These are phyloP conservation scores for Rhodomyrtus psidioides DNA, from an alignment of 441 rosid species.

Conservation along the genomic window DNA sequence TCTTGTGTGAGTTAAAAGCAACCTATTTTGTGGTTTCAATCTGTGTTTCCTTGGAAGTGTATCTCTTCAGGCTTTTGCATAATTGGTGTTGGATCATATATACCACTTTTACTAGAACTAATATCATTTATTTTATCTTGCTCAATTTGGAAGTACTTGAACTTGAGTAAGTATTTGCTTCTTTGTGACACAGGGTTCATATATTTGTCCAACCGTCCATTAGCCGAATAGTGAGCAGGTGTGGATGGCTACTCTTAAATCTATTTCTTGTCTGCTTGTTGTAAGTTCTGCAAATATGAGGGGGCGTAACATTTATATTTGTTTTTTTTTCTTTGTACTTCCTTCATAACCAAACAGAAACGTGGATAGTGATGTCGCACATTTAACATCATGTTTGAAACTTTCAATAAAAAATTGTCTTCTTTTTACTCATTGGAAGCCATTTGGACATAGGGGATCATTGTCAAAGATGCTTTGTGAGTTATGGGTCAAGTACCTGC, in stretches of 20 bases:
- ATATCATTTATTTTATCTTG: background rate
- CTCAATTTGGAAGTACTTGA: background rate
- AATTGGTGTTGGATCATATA: background rate
- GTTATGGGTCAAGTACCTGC: background rate
- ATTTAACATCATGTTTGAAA: background rate
- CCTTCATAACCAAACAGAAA: background rate
- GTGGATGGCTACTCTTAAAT: background rate
- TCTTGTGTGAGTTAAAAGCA: background rate
- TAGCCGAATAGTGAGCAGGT: constrained; percentile 94
- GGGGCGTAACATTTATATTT: background rate
- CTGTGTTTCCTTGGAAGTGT: background rate
- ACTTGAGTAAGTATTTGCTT: background rate
- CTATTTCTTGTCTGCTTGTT: background rate
- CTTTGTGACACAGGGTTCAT: constrained; percentile 64
- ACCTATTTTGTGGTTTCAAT: background rate
- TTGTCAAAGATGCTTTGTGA: background rate
- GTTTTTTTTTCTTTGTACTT: background rate
- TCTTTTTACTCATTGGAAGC: background rate
- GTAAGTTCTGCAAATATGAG: background rate
- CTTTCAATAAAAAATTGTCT: background rate
- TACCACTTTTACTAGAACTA: background rate
- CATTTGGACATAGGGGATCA: background rate
- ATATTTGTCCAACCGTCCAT: constrained; percentile 86
- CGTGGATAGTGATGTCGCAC: background rate
- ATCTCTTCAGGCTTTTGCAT: background rate